Evolutionary conservation across 805 yeast species (phyloP), one percentile per base, ranked within the genome.

Genomic region (Wickerhamomyces canadensis): DNA sequence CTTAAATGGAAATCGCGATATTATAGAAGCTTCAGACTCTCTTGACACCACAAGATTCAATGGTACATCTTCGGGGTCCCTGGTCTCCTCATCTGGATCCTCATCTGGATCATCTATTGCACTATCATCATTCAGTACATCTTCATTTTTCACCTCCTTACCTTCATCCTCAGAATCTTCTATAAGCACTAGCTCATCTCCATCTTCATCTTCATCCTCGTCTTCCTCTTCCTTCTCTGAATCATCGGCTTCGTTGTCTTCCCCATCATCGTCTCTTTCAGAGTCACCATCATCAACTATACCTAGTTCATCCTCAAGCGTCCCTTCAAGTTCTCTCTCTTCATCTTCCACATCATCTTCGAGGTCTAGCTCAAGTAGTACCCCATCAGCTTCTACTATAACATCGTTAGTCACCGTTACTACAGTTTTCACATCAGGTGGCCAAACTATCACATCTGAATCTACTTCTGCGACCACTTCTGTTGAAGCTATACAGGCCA

Each of bases 331-430:
- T 13, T 34, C 53, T 10, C 18, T 54, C 6, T 45, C 55, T 6
- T 30, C 55, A 4, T 23, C 49, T 15, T 5, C 41, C 2, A 14
- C 47, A 6, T n/a, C 47, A 7, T 40, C 57, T 2, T 35, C n/a
- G n/a, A n/a, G n/a, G n/a, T 22, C 24, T 22, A 22, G 8, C 24
- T 22, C 24, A 22, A 9, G 11, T 8, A 27, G 46, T 8, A 26
- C 42, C 17, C 18, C 41, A 14, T 34, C 47, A 10, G 15, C 38
- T n/a, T 30, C 41, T 6, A 19, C 41, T 19, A 31, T 27, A 5
- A n/a, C 44, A 6, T 42, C 48, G n/a, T n/a, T n/a, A n/a, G n/a
- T 63, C 16, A 50, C 58, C 19, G 62, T 66, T 4, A 54, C 57
- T 7, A 60, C 68, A 0, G 40, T 64, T 1, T 47, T 57, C 35